Conservation (phyloP, 768 basidiomycete species). For the Daedaleopsis nitida region DNA sequence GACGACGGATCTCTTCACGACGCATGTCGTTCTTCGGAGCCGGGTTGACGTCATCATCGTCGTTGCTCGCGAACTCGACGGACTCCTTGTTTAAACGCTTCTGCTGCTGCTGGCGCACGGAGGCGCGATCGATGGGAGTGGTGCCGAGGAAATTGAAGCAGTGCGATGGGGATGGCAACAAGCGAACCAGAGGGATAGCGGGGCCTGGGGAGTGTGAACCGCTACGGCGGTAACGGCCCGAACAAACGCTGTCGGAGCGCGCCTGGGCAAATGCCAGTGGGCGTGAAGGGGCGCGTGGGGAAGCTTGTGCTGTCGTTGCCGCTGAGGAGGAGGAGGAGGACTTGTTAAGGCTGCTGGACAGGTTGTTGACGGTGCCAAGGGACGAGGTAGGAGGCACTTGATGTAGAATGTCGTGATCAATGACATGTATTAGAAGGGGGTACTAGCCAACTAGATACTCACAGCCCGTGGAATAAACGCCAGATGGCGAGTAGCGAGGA, state of each 20-base stretch:
- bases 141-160: constrained; percentile 72
- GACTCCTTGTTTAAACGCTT: constrained; percentile 45
- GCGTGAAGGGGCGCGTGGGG: constrained; percentile 68
- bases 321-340: constrained; percentile 54
- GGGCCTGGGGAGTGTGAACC: constrained; percentile 56
- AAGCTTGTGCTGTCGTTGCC: constrained; percentile 55
- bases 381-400: constrained; percentile 56
- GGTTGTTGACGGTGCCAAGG: constrained; percentile 65
- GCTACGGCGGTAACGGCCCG: constrained; percentile 67
- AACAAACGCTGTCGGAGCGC: constrained; percentile 67
- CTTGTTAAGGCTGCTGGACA: constrained; percentile 58
- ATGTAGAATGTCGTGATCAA: constrained; percentile 14
- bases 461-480: constrained; percentile 63
- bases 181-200: constrained; percentile 46
- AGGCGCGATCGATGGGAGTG: constrained; percentile 50
- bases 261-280: constrained; percentile 68
- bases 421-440: constrained; percentile 15
- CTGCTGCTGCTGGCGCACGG: constrained; percentile 43
- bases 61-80: constrained; percentile 69
- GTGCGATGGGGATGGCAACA: constrained; percentile 70
- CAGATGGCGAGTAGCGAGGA: constrained; percentile 66
- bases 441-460: constrained; percentile 35
- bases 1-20: constrained; percentile 87
- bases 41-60: constrained; percentile 75
- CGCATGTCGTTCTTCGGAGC: constrained; percentile 60